Evolutionary conservation across 1,284 basidiomycete species (phyloP), one percentile per base, ranked within the genome.

Genomic region (Pseudozyma sp.): DNA sequence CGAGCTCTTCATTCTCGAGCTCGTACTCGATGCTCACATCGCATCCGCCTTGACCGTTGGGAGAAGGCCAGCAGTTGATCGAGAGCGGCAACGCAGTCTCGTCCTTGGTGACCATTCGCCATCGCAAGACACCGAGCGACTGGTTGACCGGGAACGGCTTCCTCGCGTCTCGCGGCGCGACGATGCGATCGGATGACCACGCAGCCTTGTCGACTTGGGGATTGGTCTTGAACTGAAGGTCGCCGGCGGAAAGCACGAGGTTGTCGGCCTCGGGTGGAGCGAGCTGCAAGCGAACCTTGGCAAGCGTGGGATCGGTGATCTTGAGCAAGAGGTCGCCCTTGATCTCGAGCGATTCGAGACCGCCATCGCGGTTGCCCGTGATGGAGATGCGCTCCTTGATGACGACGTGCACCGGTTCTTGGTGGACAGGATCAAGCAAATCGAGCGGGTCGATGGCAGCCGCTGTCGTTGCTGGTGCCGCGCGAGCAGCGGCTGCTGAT

Each of bases 11-110:
- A 66, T 94, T 92, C 84, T 96, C 94, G 49, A 98, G 91, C 85
- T 98, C 94, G 85, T 97, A 99, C 85, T 98, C 96, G 79, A 98
- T 93, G 84, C 92, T 96, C 60, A 97, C 93, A 76, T 97, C 94
- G 77, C 91, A 93, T 8, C 70, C 78, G 16, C 81, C 81, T 77
- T 94, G 91, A 77, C 93, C 94, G 51, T 92, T 91, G 2, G 92
- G 91, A 33, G 93, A 92, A 5, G 95, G 95, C 96, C 96, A 98
- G 85, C 93, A 95, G 81, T 94, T 97, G 85, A 98, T 93, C 16
- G 92, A 92, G 61, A 99, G 85, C 2, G 96, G 96, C 19, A 97
- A 90, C 68, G 92, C 89, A 64, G 90, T 92, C 87, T 98, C 96
- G 85, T 98, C 96, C 81, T 92, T 94, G 31, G 92, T 92, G 1